Evolutionary conservation across 1,284 basidiomycete genomes (phyloP), one percentile per base, ranked within the genome.

Genomic region (Papiliotrema flavescens): DNA sequence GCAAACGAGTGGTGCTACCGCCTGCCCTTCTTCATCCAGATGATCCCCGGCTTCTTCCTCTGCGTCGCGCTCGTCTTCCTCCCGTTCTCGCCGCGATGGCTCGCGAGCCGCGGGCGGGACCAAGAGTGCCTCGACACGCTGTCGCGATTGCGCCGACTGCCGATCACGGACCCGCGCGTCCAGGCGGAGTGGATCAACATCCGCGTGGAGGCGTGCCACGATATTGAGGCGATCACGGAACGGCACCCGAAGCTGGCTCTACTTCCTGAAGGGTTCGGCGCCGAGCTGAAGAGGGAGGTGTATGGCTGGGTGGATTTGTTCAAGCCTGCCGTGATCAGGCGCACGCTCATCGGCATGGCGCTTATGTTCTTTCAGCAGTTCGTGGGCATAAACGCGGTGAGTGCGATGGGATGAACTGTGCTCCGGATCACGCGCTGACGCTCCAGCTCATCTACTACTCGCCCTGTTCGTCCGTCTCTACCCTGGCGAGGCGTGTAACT

Each of bases 11-110:
- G 49, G 37, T 7, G 23, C 37, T 89, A 87, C 87, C 80, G 85
- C 49, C 77, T 89, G 51, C 85, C 88, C 2, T 75, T 89, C 11
- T 85, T 81, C 2, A 79, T 90, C 23, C 88, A 90, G 65, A 79
- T 88, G 51, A 79, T 85, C 3, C 88, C 88, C 13, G 54, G 60
- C n/a, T 32, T 63, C 48, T 45, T 48, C 24, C 56, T 65, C 20
- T 35, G 83, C 9, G 50, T 74, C 35, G 62, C 59, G n/a, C 47
- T 58, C 14, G 53, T 61, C 34, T 65, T 79, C 47, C 70, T 80
- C 24, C 79, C 79, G 13, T 79, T 78, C 56, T 78, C 75, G 13
- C 84, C 84, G 1, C 79, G 84, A 1, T 84, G 80, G 85, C 82
- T 86, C 15, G 77, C 84, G 0, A 79, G 81, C 26, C 39, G 39